Conservation (phyloP, 106 monocot species). For the Ottelia alismoides region DNA sequence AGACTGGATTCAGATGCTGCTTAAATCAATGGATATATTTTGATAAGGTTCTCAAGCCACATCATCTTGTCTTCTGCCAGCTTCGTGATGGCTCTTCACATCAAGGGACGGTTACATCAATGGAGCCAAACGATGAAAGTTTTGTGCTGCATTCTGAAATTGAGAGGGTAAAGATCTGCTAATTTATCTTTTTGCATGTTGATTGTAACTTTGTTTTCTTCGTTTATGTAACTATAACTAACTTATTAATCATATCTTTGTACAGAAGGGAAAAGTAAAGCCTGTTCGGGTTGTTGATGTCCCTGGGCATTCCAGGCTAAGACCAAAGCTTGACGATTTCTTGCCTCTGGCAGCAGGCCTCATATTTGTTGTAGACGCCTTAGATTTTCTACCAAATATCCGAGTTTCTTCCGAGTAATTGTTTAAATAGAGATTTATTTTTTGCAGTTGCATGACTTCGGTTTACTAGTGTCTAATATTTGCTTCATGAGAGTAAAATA, state of each 20-base stretch:
- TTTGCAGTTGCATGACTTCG: no score
- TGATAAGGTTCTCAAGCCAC: no score
- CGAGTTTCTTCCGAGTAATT: conserved; percentile 83
- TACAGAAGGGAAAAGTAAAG: conserved; percentile 52
- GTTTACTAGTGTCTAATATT: no score
- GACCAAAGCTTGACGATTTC: conserved; percentile 79
- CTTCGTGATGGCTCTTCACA: conserved; percentile 93
- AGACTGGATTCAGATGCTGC: no score
- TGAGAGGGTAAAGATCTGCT: conserved; percentile 40
- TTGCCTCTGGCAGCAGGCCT: conserved; percentile 78
- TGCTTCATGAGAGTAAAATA: no score
- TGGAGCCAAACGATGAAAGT: conserved; percentile 79
- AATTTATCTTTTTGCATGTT: neutral
- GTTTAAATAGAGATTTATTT: no score
- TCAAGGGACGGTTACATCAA: conserved; percentile 93
- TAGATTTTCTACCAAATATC: conserved; percentile 86
- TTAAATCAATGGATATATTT: no score
- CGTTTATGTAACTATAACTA: neutral
- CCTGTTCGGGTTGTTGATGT: conserved; percentile 85
- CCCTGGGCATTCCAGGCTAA: conserved; percentile 87
- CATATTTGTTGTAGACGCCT: conserved; percentile 87
- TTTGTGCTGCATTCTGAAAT: conserved; percentile 81
- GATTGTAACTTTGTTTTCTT: neutral
- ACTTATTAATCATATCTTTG: neutral
- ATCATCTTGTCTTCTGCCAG: conserved; percentile 25